Percentiles rank a stretch among this genome's conserved stretches.
These are phyloP conservation scores for Aspergillus proliferans DNA, from an alignment of 2,329 filamentous ascomycete species.

Conservation along the genomic window DNA sequence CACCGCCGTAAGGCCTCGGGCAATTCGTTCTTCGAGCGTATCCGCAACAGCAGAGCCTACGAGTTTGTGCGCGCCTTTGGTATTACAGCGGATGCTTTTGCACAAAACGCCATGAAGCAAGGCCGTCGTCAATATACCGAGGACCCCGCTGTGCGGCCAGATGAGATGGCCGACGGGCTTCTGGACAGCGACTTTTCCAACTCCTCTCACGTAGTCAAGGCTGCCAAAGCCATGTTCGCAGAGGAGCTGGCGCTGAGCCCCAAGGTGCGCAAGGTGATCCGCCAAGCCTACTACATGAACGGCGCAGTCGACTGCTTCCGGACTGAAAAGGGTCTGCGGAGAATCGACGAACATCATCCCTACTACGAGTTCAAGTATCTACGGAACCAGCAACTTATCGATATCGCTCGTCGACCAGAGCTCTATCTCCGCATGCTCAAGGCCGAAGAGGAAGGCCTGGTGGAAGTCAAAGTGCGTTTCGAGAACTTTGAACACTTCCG, in stretches of 20 bases:
- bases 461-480: slow-evolving; percentile 76
- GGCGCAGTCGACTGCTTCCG: slow-evolving; percentile 80
- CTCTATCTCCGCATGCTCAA: slow-evolving; percentile 96
- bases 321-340: slow-evolving; percentile 87
- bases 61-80: slow-evolving; percentile 82
- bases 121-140: slow-evolving; percentile 77
- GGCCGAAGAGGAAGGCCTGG: slow-evolving; percentile 85
- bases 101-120: slow-evolving; percentile 74
- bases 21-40: slow-evolving; percentile 73
- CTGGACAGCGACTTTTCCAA: slow-evolving; percentile 68
- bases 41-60: slow-evolving; percentile 73
- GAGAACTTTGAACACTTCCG: slow-evolving; percentile 71
- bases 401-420: slow-evolving; percentile 77
- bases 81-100: slow-evolving; percentile 80
- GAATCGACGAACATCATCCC: slow-evolving; percentile 89
- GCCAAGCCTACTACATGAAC: slow-evolving; percentile 74
- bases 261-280: slow-evolving; percentile 79
- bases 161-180: slow-evolving; percentile 78
- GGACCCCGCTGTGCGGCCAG: slow-evolving; percentile 70
- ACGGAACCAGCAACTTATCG: slow-evolving; percentile 75
- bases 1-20: slow-evolving; percentile 79
- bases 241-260: slow-evolving; percentile 87
- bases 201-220: slow-evolving; percentile 66
- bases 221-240: slow-evolving; percentile 79
- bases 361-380: slow-evolving; percentile 99